Base-by-base conservation (phyloP, 257 asterid genomes). In the Nicotiana tabacum region DNA sequence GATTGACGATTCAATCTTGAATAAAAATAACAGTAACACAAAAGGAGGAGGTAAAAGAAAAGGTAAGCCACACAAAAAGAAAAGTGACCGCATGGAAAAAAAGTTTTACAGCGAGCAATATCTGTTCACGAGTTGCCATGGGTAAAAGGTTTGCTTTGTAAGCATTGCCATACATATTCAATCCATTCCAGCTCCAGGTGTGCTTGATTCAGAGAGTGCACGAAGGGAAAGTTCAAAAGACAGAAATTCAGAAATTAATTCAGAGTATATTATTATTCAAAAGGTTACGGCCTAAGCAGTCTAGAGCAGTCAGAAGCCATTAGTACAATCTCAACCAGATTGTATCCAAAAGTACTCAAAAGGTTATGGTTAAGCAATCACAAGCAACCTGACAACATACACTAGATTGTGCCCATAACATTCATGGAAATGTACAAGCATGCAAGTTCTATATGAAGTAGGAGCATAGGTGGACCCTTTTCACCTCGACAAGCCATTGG, bases 401-500 rank as follows among this genome's bases (percentile, higher is more conserved):
- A 74, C 79, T 13, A 27, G 62, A 74, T 48, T 48, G 61, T 6
- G 39, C 8, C 39, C 79, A 51, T 33, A 81, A 81, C 27, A 66
- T 24, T 66, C 74, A 46, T 48, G 4, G 51, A 48, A 15, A 21
- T 74, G 27, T 46, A 74, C 39, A 13, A 65, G 78, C 78, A 24
- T 37, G 6, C 33, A 18, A 33, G 39, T 46, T 81, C 83, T 21
- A 76, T 37, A 27, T 46, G 79, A 74, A 74, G 39, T 56, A 55
- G 64, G 33, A 64, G 66, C 83, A 77, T 17, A 66, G 85, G 56
- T 56, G 37, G 79, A 83, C 81, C 76, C 85, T 58, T 67, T 62
- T 83, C 87, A 96, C 99, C 98, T 92, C 80, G 91, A 91, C 80
- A 90, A 82, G 78, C 84, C 88, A 84, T 85, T 90, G 84, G 95